Percentiles rank a stretch among this genome's conserved stretches.
Evolutionary conservation across 495 filamentous ascomycete species (phyloP).

Genomic region (Margaritispora aquatica): DNA sequence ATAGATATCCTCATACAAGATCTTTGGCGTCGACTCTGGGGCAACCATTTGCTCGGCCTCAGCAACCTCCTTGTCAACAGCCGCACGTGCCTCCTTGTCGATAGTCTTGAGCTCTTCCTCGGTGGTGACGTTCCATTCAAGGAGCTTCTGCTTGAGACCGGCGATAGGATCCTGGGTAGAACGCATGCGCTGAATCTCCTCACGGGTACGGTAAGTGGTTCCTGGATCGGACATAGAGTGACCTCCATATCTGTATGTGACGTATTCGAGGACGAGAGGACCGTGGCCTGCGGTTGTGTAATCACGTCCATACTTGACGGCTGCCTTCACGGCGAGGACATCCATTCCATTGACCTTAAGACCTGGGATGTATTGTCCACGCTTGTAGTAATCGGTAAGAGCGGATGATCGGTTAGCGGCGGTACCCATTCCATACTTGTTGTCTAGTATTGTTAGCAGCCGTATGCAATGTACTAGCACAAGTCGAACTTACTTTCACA

Average conservation of each 20-base stretch:
- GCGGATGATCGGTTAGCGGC: constrained; percentile 90
- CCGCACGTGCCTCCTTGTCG: constrained; percentile 81
- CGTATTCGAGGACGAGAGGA: constrained; percentile 94
- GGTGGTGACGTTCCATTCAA: constrained; percentile 86
- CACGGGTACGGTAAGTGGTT: constrained; percentile 97
- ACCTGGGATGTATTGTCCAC: constrained; percentile 98
- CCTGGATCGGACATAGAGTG: constrained; percentile 99
- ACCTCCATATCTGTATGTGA: constrained; percentile 98
- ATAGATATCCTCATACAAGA: constrained; percentile 96
- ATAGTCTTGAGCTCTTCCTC: constrained; percentile 97
- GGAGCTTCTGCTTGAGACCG: constrained; percentile 93
- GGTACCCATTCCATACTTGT: constrained; percentile 99
- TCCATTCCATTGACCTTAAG: constrained; percentile 99
- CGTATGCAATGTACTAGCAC: not conserved
- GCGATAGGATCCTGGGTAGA: constrained; percentile 97
- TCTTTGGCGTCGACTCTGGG: constrained; percentile 70
- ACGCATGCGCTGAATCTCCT: constrained; percentile 99
- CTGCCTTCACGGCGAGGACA: constrained; percentile 94
- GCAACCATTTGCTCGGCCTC: constrained; percentile 78
- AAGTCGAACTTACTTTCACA: constrained; percentile 77
- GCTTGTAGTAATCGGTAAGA: constrained; percentile 99
- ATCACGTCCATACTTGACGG: constrained; percentile 85
- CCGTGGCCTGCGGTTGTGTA: constrained; percentile 76
- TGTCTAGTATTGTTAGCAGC: constrained; percentile 55
- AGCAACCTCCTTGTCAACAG: constrained; percentile 86